Evolutionary conservation across 2,329 filamentous ascomycete species (phyloP).

Genomic region (Tolypocladium cylindrosporum): DNA sequence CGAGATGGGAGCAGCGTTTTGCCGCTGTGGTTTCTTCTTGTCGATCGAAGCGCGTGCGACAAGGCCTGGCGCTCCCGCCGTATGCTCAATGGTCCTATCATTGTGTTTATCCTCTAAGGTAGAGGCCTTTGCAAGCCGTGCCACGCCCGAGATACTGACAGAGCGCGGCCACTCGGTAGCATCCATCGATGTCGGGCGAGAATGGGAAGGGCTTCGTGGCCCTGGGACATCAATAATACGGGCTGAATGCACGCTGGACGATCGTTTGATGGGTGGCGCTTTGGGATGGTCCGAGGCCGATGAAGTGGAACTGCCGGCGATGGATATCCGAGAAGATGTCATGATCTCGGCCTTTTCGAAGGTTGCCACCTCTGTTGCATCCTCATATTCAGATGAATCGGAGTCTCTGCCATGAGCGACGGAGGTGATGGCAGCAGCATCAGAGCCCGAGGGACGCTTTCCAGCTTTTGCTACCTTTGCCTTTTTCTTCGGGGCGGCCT

Average conservation of each 20-base stretch:
- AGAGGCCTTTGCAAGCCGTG: conserved; percentile 23
- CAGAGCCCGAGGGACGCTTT: not conserved
- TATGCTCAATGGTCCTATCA: conserved; percentile 10
- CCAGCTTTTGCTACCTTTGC: no score
- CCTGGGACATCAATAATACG: conserved; percentile 47
- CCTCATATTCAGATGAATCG: conserved; percentile 17
- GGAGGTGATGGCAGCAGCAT: not conserved
- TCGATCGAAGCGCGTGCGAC: conserved; percentile 17
- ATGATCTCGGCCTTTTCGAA: conserved; percentile 50
- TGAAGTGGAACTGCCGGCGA: conserved; percentile 40
- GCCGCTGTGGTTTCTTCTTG: conserved; percentile 16
- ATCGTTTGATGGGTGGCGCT: conserved; percentile 24
- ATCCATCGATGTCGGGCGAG: conserved; percentile 39
- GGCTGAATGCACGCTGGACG: conserved; percentile 43
- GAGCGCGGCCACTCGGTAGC: conserved; percentile 30
- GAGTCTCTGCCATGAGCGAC: conserved; percentile 1
- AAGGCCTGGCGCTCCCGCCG: not conserved
- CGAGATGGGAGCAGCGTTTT: conserved; percentile 27
- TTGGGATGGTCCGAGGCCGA: conserved; percentile 35
- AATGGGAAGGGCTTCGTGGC: conserved; percentile 39
- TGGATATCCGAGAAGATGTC: conserved; percentile 45
- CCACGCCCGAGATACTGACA: conserved; percentile 28
- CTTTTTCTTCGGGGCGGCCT: not conserved
- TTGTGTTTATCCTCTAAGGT: conserved; percentile 29
- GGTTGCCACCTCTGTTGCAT: conserved; percentile 34